Conservation (phyloP, 2,329 filamentous ascomycete genomes). For the Mycosphaerelloides madeirae region DNA sequence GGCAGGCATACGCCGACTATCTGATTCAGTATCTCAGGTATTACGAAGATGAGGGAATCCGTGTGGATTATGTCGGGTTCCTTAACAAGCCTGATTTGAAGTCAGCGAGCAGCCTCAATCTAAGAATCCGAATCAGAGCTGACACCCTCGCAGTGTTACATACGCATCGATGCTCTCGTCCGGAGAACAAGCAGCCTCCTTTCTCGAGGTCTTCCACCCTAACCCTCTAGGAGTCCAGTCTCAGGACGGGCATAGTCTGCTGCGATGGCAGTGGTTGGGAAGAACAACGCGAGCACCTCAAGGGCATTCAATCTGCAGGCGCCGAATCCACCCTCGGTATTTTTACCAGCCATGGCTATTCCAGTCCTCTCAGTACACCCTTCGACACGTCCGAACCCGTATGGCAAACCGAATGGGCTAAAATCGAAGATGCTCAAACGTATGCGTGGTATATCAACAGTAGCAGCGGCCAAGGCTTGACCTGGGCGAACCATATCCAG, state of each 20-base stretch:
- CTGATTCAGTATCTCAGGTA: constrained; percentile 41
- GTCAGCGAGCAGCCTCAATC: not conserved
- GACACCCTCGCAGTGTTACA: constrained; percentile 21
- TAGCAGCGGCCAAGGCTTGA: not conserved
- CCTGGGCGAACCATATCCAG: constrained; percentile 1
- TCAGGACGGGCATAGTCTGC: not conserved
- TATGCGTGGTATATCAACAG: not conserved
- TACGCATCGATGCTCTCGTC: constrained; percentile 48
- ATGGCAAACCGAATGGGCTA: not conserved
- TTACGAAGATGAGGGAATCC: constrained; percentile 1
- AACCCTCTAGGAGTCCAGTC: constrained; percentile 33
- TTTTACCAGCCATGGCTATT: not conserved
- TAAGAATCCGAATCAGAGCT: not conserved
- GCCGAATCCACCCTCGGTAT: not conserved
- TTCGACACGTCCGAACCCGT: not conserved
- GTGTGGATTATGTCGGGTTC: constrained; percentile 1
- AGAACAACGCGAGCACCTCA: not conserved
- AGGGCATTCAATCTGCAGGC: not conserved
- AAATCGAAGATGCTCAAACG: not conserved
- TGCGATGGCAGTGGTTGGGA: not conserved
- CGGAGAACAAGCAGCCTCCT: constrained; percentile 47
- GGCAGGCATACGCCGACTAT: constrained; percentile 47
- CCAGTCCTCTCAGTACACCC: not conserved
- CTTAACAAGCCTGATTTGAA: constrained; percentile 1
- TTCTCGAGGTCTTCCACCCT: constrained; percentile 46